Evolutionary conservation across 306 rosid genomes (phyloP), one percentile per base, ranked within the genome.

Genomic region (Leucaena leucocephala): DNA sequence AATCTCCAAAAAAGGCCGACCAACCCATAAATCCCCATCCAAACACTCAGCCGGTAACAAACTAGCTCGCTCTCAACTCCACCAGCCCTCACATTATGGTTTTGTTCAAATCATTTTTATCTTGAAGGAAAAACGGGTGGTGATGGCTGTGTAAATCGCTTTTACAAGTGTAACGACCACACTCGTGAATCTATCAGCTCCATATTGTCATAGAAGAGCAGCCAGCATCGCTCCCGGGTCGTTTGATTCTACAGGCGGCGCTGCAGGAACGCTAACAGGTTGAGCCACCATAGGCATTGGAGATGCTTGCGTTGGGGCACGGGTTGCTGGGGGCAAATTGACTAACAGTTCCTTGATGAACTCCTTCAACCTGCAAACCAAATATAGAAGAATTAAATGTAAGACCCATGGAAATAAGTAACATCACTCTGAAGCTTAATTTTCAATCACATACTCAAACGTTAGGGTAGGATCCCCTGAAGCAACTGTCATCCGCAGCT

Each of bases 141-240:
- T 85, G 84, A 70, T 71, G 86, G 87, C 80, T 82, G 92, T 88
- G 83, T 84, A 87, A 86, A 87, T 87, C 95, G 89, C 84, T 89
- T 88, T 88, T 89, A 85, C 85, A 84, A 69, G 79, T 83, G 86
- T 81, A 84, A 75, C 79, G 86, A 83, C 86, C 85, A 88, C 80
- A 71, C 67, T 71, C 84, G 45, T 40, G 79, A 68, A 66, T 74
- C 52, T 75, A 75, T 77, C 62, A 50, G 75, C 68, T 83, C 81
- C 27, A 62, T 38, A 45, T 59, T 78, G 76, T 93, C 90, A 96
- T 86, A 96, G 87, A 81, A 96, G 87, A 74, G 98, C 98, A 14
- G 99, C 99, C 78, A 96, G 90, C 89, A 89, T 73, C n/a, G 99
- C 98, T 78, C 99, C 99, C 0, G 99, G 99, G 78, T 93, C 99